Evolutionary conservation across 208 protist species (phyloP).

Genomic region (Phytomonas sp.): DNA sequence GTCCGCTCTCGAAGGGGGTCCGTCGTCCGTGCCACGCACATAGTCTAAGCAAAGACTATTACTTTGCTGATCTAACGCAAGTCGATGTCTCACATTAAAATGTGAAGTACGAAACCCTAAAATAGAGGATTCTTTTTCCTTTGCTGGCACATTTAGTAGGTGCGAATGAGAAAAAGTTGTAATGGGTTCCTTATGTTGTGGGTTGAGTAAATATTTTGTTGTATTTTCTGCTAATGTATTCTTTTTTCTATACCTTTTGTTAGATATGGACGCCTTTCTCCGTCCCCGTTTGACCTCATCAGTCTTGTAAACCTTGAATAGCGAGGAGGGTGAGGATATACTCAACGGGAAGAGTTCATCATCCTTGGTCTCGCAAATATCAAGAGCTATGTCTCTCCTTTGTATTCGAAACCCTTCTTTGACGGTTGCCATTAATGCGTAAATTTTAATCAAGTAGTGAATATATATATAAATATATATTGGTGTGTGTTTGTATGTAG

Average conservation of each 20-base stretch:
- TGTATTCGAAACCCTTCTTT: slow-evolving; percentile 40
- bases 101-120: background rate
- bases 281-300: background rate
- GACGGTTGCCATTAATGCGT: background rate
- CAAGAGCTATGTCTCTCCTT: background rate
- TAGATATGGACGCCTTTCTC: background rate
- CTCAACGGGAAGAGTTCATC: background rate
- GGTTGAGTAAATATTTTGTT: background rate
- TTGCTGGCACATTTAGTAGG: background rate
- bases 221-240: background rate
- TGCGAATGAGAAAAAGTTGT: background rate
- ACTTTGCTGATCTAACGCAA: background rate
- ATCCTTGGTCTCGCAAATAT: background rate
- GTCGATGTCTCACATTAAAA: background rate
- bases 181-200: background rate
- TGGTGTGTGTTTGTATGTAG: background rate
- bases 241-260: background rate
- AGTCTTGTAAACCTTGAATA: background rate
- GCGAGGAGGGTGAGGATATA: background rate
- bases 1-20: background rate
- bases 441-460: background rate
- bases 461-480: slow-evolving; percentile 5
- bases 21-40: background rate
- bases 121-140: background rate
- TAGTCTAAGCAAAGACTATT: background rate